phyloP scores from a whole-genome alignment of 2,329 filamentous ascomycete genomes.

The Penicillium nordicum region DNA sequence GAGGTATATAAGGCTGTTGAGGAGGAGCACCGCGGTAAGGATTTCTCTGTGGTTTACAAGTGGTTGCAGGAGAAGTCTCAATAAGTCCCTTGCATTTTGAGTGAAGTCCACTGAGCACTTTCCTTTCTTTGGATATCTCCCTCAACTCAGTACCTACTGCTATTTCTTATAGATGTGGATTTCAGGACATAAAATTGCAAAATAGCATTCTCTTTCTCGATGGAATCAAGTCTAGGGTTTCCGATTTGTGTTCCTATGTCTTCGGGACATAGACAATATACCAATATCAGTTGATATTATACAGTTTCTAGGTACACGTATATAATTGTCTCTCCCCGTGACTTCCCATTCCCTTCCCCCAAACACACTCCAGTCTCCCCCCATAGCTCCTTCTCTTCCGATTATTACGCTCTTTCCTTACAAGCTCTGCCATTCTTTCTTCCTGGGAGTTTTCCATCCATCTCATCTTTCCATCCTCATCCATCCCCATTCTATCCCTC shows the following conservation, averaged over 20 bases:
- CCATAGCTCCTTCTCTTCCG: constrained; percentile 1
- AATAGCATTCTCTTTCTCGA: background rate
- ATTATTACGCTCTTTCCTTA: background rate
- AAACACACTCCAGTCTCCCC: background rate
- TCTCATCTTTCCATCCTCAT: constrained; percentile 12
- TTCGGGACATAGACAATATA: background rate
- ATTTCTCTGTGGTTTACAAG: constrained; percentile 79
- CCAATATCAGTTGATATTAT: background rate
- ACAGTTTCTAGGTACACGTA: background rate
- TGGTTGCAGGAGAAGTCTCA: constrained; percentile 51
- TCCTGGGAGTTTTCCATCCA: constrained; percentile 7
- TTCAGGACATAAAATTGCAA: background rate
- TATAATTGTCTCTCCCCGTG: background rate
- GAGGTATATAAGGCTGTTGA: constrained; percentile 67
- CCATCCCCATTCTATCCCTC: constrained; percentile 31
- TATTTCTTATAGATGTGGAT: constrained; percentile 1
- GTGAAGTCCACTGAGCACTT: background rate
- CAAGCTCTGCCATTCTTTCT: constrained; percentile 1
- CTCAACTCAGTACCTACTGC: background rate
- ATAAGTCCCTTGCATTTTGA: constrained; percentile 4
- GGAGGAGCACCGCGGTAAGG: constrained; percentile 62
- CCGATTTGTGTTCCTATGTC: background rate
- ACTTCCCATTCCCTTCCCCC: constrained; percentile 2
- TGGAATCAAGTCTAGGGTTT: background rate
- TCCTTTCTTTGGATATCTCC: background rate